phyloP scores from a whole-genome alignment of 2,329 filamentous ascomycete genomes.

The Thelonectria olida region DNA sequence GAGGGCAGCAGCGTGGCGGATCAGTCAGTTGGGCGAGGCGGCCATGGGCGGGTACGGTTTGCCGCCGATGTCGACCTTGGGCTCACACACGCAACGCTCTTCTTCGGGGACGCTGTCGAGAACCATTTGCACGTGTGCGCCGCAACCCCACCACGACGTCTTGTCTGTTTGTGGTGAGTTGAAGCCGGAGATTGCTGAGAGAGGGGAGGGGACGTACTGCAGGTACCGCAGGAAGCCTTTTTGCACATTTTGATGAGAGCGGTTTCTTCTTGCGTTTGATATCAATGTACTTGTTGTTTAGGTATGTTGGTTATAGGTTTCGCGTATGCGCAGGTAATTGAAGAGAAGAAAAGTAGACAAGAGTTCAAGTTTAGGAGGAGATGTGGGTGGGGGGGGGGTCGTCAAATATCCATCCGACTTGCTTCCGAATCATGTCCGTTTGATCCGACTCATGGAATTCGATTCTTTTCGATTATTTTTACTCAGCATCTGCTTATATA shows the following conservation, averaged over 20 bases:
- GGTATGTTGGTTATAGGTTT: not conserved
- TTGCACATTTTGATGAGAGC: constrained; percentile 13
- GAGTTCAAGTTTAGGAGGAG: not conserved
- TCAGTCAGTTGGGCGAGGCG: constrained; percentile 51
- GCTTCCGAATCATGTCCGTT: no score
- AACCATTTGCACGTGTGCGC: constrained; percentile 67
- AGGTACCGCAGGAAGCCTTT: constrained; percentile 18
- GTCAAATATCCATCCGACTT: no score
- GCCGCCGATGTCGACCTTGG: constrained; percentile 68
- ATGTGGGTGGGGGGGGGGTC: not conserved
- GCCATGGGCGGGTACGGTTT: constrained; percentile 73
- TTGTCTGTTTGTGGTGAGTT: constrained; percentile 29
- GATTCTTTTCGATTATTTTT: no score
- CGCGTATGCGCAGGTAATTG: no score
- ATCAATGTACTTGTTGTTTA: not conserved
- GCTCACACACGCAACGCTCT: constrained; percentile 73
- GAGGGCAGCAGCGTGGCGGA: constrained; percentile 37
- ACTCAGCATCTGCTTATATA: no score
- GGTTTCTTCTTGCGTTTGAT: not conserved
- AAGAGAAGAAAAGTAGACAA: no score
- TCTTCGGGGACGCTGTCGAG: constrained; percentile 66
- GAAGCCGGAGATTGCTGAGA: not conserved
- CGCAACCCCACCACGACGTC: constrained; percentile 71
- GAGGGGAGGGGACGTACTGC: constrained; percentile 17
- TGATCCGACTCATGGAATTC: no score